phyloP scores from a whole-genome alignment of 352 stramenopile genomes.

The Globisporangium iwayamae region DNA sequence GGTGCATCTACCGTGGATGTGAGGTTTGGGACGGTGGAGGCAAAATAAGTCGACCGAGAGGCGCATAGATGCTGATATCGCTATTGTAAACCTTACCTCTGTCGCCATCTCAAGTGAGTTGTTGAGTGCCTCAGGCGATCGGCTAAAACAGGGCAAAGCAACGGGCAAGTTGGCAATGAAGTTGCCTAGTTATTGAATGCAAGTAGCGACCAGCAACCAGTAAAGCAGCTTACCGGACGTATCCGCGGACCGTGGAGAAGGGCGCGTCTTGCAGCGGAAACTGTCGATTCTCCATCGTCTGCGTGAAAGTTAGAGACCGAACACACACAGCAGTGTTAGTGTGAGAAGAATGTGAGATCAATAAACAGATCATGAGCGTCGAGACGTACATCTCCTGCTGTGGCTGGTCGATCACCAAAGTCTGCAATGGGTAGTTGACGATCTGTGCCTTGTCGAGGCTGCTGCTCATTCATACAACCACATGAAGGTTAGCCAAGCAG shows the following conservation, averaged over 20 bases:
- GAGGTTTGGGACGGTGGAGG: background rate
- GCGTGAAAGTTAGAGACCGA: background rate
- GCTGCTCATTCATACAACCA: too few species aligned
- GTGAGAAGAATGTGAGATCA: background rate
- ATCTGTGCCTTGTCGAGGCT: constrained; percentile 17
- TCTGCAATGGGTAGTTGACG: constrained; percentile 20
- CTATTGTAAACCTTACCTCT: constrained; percentile 2
- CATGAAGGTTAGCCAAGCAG: background rate
- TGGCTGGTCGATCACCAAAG: constrained; percentile 21
- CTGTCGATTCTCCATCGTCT: constrained; percentile 15
- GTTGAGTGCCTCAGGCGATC: constrained; percentile 9
- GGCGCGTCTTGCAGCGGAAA: constrained; percentile 22
- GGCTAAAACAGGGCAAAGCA: background rate
- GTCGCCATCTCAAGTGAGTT: constrained; percentile 13
- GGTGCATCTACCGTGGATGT: constrained; percentile 2
- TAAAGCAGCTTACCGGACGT: constrained; percentile 37
- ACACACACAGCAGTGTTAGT: background rate
- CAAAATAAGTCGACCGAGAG: background rate
- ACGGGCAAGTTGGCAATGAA: background rate
- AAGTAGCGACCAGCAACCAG: too few species aligned
- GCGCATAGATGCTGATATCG: too few species aligned
- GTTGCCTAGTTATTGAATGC: background rate
- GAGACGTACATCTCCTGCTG: constrained; percentile 26
- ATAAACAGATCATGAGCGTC: background rate
- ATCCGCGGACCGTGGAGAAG: constrained; percentile 34